Base-by-base conservation (phyloP, 2,329 filamentous ascomycete genomes). In the Pseudogymnoascus sp. region DNA sequence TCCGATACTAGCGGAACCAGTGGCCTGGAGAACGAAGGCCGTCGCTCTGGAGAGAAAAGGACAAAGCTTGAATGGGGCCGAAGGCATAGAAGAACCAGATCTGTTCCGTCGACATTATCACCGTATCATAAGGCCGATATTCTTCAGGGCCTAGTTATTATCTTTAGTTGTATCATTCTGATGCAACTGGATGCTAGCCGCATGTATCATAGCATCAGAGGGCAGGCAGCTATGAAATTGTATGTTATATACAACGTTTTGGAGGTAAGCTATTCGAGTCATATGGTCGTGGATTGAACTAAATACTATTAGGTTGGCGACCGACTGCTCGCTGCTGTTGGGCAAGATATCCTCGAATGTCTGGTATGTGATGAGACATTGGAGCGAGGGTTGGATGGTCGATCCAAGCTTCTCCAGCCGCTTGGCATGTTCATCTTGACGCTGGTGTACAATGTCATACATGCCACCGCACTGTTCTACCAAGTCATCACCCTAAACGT, bases 161-260 rank as follows among this genome's bases (percentile, higher is more conserved):
- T 97, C 60, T 87, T 85, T 71, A 97, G 92, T 72, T 96, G 91
- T 70, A 80, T 89, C 62, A 86, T 93, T 13, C 80, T 99, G 61
- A 93, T 96, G 87, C 88, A 85, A 23, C 88, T 99, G 54, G 96
- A 99, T 74, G 95, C 95, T 5, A 97, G 93, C 73, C 86, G 93
- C 62, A 97, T 98, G 91, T 99, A 99, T 73, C 95, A 99, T 75
- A 93, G 93, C 71, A 96, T 99, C 70, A 89, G 93, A 57, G 95
- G 92, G 0, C 95, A 99, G 75, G 93, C 93, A 1, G 93, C 93
- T 6, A 97, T 99, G 78, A 99, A 99, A 74, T 83, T 99, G 10
- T 99, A 99, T 75, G 95, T 99, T 65, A 98, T 99, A 63, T 99
- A 96, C 80, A 99, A 99, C 73, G 90, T 97, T 36, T 85, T 99